These are phyloP conservation scores for Hypoxylon trugodes DNA, from an alignment of 495 filamentous ascomycete species.

Conservation along the genomic window DNA sequence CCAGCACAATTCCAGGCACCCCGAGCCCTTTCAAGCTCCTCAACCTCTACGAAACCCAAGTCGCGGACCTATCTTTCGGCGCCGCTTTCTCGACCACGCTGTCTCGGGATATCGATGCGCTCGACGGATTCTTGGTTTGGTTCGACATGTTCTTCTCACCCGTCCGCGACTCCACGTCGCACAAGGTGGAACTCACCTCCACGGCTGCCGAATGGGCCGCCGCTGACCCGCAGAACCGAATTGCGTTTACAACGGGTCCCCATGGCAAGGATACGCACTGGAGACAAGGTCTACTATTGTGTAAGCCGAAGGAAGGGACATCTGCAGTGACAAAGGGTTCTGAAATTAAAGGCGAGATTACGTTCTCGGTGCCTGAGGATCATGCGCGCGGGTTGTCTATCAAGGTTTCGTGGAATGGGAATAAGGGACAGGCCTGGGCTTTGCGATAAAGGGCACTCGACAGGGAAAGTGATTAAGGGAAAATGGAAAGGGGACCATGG, in stretches of 20 bases:
- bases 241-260: conserved; percentile 81
- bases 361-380: conserved; percentile 56
- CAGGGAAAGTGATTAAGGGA: not conserved
- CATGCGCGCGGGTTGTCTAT: conserved; percentile 59
- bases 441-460: conserved; percentile 38
- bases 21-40: conserved; percentile 74
- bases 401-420: conserved; percentile 53
- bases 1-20: conserved; percentile 79
- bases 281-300: conserved; percentile 76
- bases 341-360: conserved; percentile 54
- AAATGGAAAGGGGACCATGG: not conserved
- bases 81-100: conserved; percentile 65
- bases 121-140: conserved; percentile 82
- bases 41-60: conserved; percentile 80
- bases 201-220: conserved; percentile 22
- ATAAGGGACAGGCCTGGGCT: conserved; percentile 55
- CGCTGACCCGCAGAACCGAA: conserved; percentile 52
- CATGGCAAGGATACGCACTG: conserved; percentile 83
- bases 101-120: conserved; percentile 60
- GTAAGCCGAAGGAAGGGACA: conserved; percentile 43
- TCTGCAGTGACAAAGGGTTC: conserved; percentile 41
- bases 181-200: conserved; percentile 7
- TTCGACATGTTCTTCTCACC: conserved; percentile 82
- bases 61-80: conserved; percentile 78
- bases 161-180: conserved; percentile 10